Evolutionary conservation across 306 rosid species (phyloP).

Genomic region (Abrus pulchellus): DNA sequence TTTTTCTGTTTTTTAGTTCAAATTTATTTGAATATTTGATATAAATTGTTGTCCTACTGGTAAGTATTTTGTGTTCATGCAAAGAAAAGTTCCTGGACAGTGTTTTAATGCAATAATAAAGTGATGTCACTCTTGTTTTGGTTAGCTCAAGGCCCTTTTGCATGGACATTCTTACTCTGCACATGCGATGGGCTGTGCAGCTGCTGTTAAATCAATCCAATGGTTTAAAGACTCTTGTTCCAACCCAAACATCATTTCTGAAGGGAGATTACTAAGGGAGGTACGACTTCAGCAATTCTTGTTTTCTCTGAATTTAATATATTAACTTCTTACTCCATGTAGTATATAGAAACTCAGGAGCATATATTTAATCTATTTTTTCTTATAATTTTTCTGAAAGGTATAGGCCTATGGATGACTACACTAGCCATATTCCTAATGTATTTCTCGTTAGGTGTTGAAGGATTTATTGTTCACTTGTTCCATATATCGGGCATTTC

Average conservation of each 20-base stretch:
- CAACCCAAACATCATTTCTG: slow-evolving; percentile 71
- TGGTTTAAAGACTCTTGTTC: slow-evolving; percentile 88
- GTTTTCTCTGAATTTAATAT: slow-evolving; percentile 2
- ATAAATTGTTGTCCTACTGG: slow-evolving; percentile 36
- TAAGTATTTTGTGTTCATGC: slow-evolving; percentile 25
- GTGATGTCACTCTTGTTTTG: slow-evolving; percentile 47
- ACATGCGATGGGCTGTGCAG: slow-evolving; percentile 95
- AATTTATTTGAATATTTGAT: slow-evolving; percentile 25
- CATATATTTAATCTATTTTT: not conserved
- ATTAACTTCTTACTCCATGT: slow-evolving; percentile 30
- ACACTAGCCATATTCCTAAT: slow-evolving; percentile 6
- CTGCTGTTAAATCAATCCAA: slow-evolving; percentile 83
- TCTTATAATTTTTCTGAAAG: slow-evolving; percentile 1
- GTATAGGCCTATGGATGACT: slow-evolving; percentile 13
- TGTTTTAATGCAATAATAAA: slow-evolving; percentile 44
- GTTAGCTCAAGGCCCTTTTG: slow-evolving; percentile 88
- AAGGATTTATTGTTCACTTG: slow-evolving; percentile 1
- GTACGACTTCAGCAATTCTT: slow-evolving; percentile 53
- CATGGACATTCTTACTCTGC: slow-evolving; percentile 97
- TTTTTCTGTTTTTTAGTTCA: slow-evolving; percentile 27
- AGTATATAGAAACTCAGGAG: not conserved
- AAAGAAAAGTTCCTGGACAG: slow-evolving; percentile 38
- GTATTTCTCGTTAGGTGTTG: slow-evolving; percentile 17
- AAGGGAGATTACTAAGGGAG: slow-evolving; percentile 74
- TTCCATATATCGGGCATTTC: not conserved